Evolutionary conservation across 1,139 yeast genomes (phyloP).

Genomic region (Hyphopichia buzzinii): DNA sequence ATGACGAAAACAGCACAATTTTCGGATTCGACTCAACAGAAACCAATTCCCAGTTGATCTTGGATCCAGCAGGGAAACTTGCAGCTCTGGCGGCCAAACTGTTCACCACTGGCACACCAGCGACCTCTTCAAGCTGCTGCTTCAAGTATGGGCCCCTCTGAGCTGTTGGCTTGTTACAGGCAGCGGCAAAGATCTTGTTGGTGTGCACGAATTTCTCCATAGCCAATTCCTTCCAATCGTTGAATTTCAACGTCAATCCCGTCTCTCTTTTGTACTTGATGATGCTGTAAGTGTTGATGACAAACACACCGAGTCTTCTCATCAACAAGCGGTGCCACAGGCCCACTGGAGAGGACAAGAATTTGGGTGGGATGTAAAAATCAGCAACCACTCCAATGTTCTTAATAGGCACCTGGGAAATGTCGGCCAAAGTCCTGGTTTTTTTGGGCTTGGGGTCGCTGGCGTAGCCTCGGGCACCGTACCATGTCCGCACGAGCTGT

Average conservation of each 20-base stretch:
- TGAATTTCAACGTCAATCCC: slow-evolving; percentile 35
- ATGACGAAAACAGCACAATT: slow-evolving; percentile 56
- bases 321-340: slow-evolving; percentile 40
- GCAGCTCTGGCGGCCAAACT: slow-evolving; percentile 27
- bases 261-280: slow-evolving; percentile 44
- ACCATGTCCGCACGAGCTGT: neutral
- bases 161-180: slow-evolving; percentile 30
- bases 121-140: slow-evolving; percentile 30
- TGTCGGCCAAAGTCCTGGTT: slow-evolving; percentile 22
- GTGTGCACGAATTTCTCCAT: slow-evolving; percentile 41
- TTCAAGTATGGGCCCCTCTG: slow-evolving; percentile 29
- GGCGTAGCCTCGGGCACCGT: slow-evolving; percentile 4
- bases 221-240: slow-evolving; percentile 45
- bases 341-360: slow-evolving; percentile 26
- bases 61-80: slow-evolving; percentile 55
- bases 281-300: slow-evolving; percentile 41
- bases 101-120: slow-evolving; percentile 35
- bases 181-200: slow-evolving; percentile 44
- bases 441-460: slow-evolving; percentile 17
- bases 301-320: slow-evolving; percentile 41
- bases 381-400: slow-evolving; percentile 44
- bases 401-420: slow-evolving; percentile 39
- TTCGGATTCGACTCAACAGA: slow-evolving; percentile 72
- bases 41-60: slow-evolving; percentile 73
- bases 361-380: slow-evolving; percentile 43